Evolutionary conservation across 1,139 yeast species (phyloP), one percentile per base, ranked within the genome.

Genomic region (Lodderomyces orthopsilosis): DNA sequence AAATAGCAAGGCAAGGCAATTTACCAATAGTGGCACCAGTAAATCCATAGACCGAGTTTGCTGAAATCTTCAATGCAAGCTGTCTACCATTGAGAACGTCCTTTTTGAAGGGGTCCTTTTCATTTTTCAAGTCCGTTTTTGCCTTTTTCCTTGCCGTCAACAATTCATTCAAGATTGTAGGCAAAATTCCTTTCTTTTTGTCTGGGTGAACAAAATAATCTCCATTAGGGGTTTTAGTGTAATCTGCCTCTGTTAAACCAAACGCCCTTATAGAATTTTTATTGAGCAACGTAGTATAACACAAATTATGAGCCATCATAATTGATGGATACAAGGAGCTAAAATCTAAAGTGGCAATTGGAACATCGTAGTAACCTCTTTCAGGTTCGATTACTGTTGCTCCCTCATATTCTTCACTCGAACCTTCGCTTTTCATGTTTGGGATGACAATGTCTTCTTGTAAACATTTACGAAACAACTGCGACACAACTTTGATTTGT

Each of bases 11-110:
- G 69, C 98, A 94, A 0, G 99, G 99, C 43, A 94, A 74, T 57
- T 93, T 93, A 45, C 99, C 99, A 42, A 91, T 83, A 0, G 98
- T 93, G 2, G 99, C 99, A 66, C 99, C 99, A 0, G 99, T 94
- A 63, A 94, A 94, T 41, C 99, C 99, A 62, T 94, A 94, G 4
- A 94, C 99, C 2, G 98, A 93, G 61, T 94, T 94, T 4, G 99
- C 99, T 4, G 98, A 90, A 40, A 94, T 88, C 57, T 94, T 94
- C 60, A 94, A 73, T 0, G 99, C 99, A 54, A 94, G 72, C 65
- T 94, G 99, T 62, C 98, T 80, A 74, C 99, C 99, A 62, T 94
- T 95, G 43, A 94, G 75, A 33, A 94, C 98, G 55, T 91, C 95
- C 51, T 89, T 77, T 58, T 81, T 90, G 67, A 94, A 94, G 0